Evolutionary conservation across 768 basidiomycete genomes (phyloP).

Genomic region (Termitomyces sp.): DNA sequence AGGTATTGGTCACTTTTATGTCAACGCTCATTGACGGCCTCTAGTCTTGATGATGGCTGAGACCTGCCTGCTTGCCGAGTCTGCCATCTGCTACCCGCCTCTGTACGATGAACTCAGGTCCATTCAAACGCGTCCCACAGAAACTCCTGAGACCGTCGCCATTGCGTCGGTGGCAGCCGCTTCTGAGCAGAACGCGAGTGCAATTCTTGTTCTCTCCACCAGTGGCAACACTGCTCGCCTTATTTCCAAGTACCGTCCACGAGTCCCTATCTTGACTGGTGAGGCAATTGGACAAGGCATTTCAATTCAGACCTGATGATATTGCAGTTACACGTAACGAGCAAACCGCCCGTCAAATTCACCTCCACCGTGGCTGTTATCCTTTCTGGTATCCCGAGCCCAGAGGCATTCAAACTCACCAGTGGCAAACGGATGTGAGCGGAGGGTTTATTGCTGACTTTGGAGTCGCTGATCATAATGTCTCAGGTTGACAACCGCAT

Average conservation of each 20-base stretch:
- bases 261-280: slow-evolving; percentile 94
- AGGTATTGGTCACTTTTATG: too few species aligned
- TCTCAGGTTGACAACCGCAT: slow-evolving; percentile 82
- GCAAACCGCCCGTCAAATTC: slow-evolving; percentile 94
- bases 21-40: background rate
- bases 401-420: slow-evolving; percentile 78
- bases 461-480: slow-evolving; percentile 7
- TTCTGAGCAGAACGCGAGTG: slow-evolving; percentile 90
- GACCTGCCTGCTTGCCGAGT: slow-evolving; percentile 95
- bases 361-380: slow-evolving; percentile 94
- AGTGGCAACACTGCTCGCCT: slow-evolving; percentile 95
- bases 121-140: slow-evolving; percentile 82
- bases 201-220: slow-evolving; percentile 94
- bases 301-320: background rate
- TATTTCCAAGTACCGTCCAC: slow-evolving; percentile 93
- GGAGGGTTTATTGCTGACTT: background rate
- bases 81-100: slow-evolving; percentile 92
- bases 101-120: slow-evolving; percentile 84
- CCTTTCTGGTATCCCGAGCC: slow-evolving; percentile 96
- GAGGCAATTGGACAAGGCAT: slow-evolving; percentile 16
- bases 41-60: slow-evolving; percentile 99
- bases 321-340: slow-evolving; percentile 88
- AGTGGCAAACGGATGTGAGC: slow-evolving; percentile 97
- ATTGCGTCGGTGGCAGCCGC: slow-evolving; percentile 95
- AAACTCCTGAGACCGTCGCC: slow-evolving; percentile 93